Evolutionary conservation across 2,329 filamentous ascomycete genomes (phyloP), one percentile per base, ranked within the genome.

Genomic region (Fusarium acutatum): DNA sequence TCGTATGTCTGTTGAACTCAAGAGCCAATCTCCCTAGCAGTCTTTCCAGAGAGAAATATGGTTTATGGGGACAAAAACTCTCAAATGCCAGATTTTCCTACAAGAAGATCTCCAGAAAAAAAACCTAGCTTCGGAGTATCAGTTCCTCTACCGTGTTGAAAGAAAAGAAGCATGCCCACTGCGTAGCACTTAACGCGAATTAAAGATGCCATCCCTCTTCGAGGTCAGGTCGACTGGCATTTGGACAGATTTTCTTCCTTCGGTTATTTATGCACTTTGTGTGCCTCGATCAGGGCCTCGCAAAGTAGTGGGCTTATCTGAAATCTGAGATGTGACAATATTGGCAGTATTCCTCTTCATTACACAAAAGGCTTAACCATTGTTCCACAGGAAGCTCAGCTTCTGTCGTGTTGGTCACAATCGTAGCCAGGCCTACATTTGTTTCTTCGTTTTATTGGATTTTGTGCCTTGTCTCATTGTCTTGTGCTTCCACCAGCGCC

Each of bases 401-500:
- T 67, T 46, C 61, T 71, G 71, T 50, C 56, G 53, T 73, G 44
- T 32, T 32, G 24, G 54, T 56, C 30, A 60, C 54, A 68, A 50
- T 54, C n/a, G 35, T 60, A 30, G 24, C 32, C 40, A 49, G 37
- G 49, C 35, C 26, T 47, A 53, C 24, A n/a, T 35, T 28, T 35
- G 22, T 60, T 20, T 28, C 64, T 43, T 46, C 52, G 30, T 43
- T 43, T 47, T 57, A 69, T 65, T 65, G 47, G 60, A 24, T 43
- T 50, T 22, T 37, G 24, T 43, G 60, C 30, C 60, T 56, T 71
- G 69, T 72, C 70, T 71, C 58, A 60, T 49, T 62, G 56, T 72
- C 65, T 72, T 58, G 69, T 65, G 47, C 58, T 50, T 60, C 46
- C 64, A 69, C 60, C 63, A 56, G 68, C 62, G 69, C 65, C 72